Conservation (phyloP, 257 asterid species). For the Craterostigma plantagineum region DNA sequence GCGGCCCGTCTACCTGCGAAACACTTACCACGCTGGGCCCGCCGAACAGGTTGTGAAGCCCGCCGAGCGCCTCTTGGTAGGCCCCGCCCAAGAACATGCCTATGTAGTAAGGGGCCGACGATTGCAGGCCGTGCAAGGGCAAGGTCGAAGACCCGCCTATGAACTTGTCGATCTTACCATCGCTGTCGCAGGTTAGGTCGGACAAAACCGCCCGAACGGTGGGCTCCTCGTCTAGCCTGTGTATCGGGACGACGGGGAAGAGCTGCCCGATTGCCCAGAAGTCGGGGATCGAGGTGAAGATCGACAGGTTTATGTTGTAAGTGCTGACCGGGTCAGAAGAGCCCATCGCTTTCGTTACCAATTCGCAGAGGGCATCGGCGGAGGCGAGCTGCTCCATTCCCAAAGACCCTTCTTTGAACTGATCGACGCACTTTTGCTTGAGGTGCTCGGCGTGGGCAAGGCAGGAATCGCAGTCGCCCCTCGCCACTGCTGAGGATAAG, state of each 20-base stretch:
- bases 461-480: slow-evolving; percentile 48
- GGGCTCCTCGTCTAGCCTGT: slow-evolving; percentile 67
- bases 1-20: slow-evolving; percentile 69
- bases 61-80: slow-evolving; percentile 87
- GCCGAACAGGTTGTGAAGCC: slow-evolving; percentile 76
- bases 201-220: slow-evolving; percentile 45
- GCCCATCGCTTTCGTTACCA: slow-evolving; percentile 50
- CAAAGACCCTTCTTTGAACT: slow-evolving; percentile 69
- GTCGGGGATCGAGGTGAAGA: slow-evolving; percentile 92
- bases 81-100: slow-evolving; percentile 99
- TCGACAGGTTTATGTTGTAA: slow-evolving; percentile 61
- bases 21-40: slow-evolving; percentile 85
- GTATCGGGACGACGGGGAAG: slow-evolving; percentile 81
- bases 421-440: slow-evolving; percentile 70
- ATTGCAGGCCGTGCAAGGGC: slow-evolving; percentile 54
- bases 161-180: slow-evolving; percentile 79
- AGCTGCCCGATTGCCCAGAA: slow-evolving; percentile 88
- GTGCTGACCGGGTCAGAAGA: slow-evolving; percentile 42
- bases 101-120: slow-evolving; percentile 30
- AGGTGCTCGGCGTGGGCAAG: slow-evolving; percentile 58
- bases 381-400: slow-evolving; percentile 75
- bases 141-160: slow-evolving; percentile 87
- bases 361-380: slow-evolving; percentile 64
- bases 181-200: slow-evolving; percentile 89
- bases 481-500: slow-evolving; percentile 45